Percentiles rank a stretch among this genome's conserved stretches.
Conservation (phyloP, 768 basidiomycete genomes). For the Xanthoconium stramineum region DNA sequence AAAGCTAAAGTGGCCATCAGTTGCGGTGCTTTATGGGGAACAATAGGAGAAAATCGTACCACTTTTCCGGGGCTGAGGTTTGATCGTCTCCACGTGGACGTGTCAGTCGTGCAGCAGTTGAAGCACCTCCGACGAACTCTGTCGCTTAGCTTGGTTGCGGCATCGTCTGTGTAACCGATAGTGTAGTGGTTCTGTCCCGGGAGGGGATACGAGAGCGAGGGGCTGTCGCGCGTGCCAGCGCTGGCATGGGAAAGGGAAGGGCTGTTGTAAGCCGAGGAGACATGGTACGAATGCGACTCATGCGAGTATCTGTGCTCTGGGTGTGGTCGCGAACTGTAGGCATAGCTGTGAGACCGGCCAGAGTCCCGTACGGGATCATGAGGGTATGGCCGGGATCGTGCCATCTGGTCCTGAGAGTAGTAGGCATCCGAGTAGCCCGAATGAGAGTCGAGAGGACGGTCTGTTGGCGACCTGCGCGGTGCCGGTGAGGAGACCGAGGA, state of each 20-base stretch:
- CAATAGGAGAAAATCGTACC: constrained; percentile 29
- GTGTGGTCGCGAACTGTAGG: constrained; percentile 26
- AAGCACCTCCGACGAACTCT: constrained; percentile 74
- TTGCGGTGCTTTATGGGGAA: not conserved
- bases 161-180: constrained; percentile 68
- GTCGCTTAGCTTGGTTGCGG: constrained; percentile 75
- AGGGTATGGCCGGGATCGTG: constrained; percentile 32
- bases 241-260: constrained; percentile 26
- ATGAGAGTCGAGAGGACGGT: constrained; percentile 30
- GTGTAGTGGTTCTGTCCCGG: constrained; percentile 37
- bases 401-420: constrained; percentile 36
- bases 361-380: constrained; percentile 33
- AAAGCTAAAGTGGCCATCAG: constrained; percentile 32
- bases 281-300: constrained; percentile 33
- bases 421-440: constrained; percentile 36
- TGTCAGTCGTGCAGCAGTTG: constrained; percentile 84
- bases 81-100: constrained; percentile 75
- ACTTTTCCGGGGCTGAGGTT: constrained; percentile 83
- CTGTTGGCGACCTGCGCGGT: constrained; percentile 39
- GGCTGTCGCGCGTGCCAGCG: constrained; percentile 22
- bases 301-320: constrained; percentile 32
- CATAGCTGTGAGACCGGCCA: constrained; percentile 35
- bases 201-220: constrained; percentile 34
- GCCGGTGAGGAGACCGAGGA: constrained; percentile 60
- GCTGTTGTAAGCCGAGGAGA: constrained; percentile 24